phyloP scores from a whole-genome alignment of 805 yeast genomes.

The Cyberlindnera suaveolens region DNA sequence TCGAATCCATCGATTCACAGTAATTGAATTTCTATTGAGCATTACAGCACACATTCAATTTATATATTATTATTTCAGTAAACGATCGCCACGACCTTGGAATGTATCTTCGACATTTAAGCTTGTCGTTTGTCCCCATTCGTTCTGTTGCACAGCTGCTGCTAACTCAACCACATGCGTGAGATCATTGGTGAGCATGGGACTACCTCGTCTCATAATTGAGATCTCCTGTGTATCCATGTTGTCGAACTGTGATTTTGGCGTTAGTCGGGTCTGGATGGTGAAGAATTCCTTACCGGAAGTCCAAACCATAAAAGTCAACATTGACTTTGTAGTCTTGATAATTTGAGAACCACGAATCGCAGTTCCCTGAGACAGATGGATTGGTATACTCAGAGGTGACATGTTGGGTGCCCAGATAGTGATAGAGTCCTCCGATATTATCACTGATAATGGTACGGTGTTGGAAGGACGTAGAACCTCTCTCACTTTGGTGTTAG shows the following conservation, averaged over 20 bases:
- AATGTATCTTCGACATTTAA: slow-evolving; percentile 18
- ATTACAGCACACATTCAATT: neutral
- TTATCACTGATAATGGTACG: slow-evolving; percentile 1
- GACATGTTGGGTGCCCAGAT: slow-evolving; percentile 2
- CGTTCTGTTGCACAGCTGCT: slow-evolving; percentile 19
- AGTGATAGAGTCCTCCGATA: slow-evolving; percentile 8
- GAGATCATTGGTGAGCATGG: slow-evolving; percentile 13
- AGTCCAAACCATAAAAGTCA: slow-evolving; percentile 6
- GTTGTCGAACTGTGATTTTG: slow-evolving; percentile 5
- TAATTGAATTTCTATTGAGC: neutral
- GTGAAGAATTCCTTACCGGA: slow-evolving; percentile 6
- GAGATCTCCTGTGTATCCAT: slow-evolving; percentile 13
- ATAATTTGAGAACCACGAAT: slow-evolving; percentile 7
- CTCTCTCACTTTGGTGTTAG: slow-evolving; percentile 8
- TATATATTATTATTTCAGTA: neutral
- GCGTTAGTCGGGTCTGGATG: neutral
- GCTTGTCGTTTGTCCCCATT: slow-evolving; percentile 16
- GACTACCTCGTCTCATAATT: slow-evolving; percentile 13
- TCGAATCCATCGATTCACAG: neutral
- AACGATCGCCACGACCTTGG: slow-evolving; percentile 1
- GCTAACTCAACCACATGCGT: slow-evolving; percentile 16
- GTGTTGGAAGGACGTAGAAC: neutral
- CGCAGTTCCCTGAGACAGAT: neutral
- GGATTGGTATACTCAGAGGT: slow-evolving; percentile 1
- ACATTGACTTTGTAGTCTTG: neutral